Evolutionary conservation across 805 yeast genomes (phyloP).

Genomic region (Nakazawaea peltata): DNA sequence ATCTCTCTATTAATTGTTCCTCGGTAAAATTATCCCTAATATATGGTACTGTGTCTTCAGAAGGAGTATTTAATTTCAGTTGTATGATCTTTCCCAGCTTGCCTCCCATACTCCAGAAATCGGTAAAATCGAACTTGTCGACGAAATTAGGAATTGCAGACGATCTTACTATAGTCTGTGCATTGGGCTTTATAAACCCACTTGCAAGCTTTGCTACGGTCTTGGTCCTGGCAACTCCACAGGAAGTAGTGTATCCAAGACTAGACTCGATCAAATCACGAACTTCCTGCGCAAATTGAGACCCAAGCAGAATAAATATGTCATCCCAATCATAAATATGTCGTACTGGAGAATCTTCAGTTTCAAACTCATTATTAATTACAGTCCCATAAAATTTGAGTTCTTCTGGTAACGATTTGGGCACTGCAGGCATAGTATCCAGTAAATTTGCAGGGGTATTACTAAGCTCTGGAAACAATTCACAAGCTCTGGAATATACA

Average conservation of each 20-base stretch:
- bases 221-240: slow-evolving; percentile 75
- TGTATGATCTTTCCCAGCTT: slow-evolving; percentile 61
- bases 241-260: slow-evolving; percentile 80
- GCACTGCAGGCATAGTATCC: slow-evolving; percentile 35
- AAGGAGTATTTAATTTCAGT: slow-evolving; percentile 42
- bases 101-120: slow-evolving; percentile 91
- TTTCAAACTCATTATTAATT: slow-evolving; percentile 15
- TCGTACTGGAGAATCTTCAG: slow-evolving; percentile 15
- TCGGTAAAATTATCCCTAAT: slow-evolving; percentile 42
- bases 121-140: slow-evolving; percentile 52
- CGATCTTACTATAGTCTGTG: slow-evolving; percentile 68
- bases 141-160: slow-evolving; percentile 44
- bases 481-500: slow-evolving; percentile 35
- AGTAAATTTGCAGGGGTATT: slow-evolving; percentile 11
- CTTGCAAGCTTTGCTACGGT: slow-evolving; percentile 83
- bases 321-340: slow-evolving; percentile 71
- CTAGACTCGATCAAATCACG: slow-evolving; percentile 43
- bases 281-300: slow-evolving; percentile 45
- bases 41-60: slow-evolving; percentile 35
- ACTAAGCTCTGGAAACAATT: slow-evolving; percentile 33
- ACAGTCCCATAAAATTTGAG: slow-evolving; percentile 24
- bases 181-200: slow-evolving; percentile 76
- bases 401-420: slow-evolving; percentile 23
- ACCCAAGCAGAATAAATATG: slow-evolving; percentile 56
- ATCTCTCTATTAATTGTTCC: slow-evolving; percentile 23